A percentile compares a stretch with the other conserved stretches of the same genome.
Conservation (phyloP, 129 eudicot genomes). For the Heracleum sosnowskyi region DNA sequence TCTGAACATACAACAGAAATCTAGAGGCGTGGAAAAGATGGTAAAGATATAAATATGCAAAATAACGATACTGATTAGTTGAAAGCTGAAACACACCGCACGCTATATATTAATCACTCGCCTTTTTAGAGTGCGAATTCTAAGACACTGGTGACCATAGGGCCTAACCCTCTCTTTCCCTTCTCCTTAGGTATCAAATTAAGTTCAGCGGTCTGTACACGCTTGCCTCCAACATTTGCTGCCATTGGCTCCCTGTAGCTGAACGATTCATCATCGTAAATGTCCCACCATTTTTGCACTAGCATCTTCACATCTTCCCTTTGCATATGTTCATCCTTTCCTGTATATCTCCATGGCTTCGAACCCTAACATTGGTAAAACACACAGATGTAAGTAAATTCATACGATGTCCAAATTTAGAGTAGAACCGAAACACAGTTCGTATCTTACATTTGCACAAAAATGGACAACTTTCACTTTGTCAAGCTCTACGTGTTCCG, state of each 20-base stretch:
- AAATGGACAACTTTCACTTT: slow-evolving; percentile 72
- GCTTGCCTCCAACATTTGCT: not conserved
- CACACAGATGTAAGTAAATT: not conserved
- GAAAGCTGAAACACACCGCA: not conserved
- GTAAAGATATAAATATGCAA: too few relatives aligned
- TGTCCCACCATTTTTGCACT: not conserved
- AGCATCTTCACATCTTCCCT: not conserved
- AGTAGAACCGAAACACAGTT: not conserved
- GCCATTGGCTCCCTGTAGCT: not conserved
- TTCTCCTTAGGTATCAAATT: not conserved
- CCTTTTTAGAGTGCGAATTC: not conserved
- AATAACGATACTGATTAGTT: too few relatives aligned
- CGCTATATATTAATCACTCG: not conserved
- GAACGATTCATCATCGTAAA: not conserved
- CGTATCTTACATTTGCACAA: slow-evolving; percentile 49
- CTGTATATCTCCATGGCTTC: not conserved
- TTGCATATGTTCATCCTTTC: not conserved
- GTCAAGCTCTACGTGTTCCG: slow-evolving; percentile 52
- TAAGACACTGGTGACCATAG: not conserved
- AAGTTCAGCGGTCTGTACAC: not conserved
- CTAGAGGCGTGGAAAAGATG: too few relatives aligned
- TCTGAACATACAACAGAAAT: too few relatives aligned
- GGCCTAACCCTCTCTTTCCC: not conserved
- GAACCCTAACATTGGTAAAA: not conserved
- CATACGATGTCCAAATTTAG: not conserved